These are phyloP conservation scores for Metschnikowia baotianmanensis DNA, from an alignment of 805 yeast species.

Conservation along the genomic window DNA sequence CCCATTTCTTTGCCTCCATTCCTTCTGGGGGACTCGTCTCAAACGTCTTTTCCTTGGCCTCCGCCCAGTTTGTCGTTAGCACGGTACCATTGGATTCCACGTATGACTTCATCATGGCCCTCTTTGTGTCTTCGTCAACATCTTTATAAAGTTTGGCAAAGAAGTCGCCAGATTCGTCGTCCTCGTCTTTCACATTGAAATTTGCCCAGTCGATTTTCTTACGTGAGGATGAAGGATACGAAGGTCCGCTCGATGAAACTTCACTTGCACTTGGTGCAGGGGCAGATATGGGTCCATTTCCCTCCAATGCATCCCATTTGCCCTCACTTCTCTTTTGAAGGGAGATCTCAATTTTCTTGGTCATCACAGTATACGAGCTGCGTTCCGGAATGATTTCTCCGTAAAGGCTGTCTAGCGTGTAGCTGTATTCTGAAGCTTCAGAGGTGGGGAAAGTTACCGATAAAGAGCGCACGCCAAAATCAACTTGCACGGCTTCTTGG, in stretches of 20 bases:
- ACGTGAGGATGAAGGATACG: slow-evolving; percentile 65
- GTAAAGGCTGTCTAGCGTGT: slow-evolving; percentile 51
- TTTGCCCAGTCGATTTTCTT: slow-evolving; percentile 68
- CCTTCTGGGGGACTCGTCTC: slow-evolving; percentile 77
- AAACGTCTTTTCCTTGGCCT: slow-evolving; percentile 64
- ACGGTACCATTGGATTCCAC: slow-evolving; percentile 94
- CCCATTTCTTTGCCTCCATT: slow-evolving; percentile 58
- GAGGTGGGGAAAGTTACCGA: slow-evolving; percentile 47
- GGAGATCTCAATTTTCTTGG: slow-evolving; percentile 74
- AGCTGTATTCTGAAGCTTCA: slow-evolving; percentile 55
- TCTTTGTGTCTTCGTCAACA: slow-evolving; percentile 81
- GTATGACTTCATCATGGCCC: slow-evolving; percentile 97
- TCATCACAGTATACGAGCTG: slow-evolving; percentile 51
- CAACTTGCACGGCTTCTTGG: slow-evolving; percentile 42
- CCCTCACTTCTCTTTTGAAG: slow-evolving; percentile 44
- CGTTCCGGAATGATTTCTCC: slow-evolving; percentile 47
- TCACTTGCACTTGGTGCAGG: slow-evolving; percentile 2
- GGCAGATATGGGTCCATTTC: slow-evolving; percentile 17
- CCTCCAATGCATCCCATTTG: slow-evolving; percentile 59
- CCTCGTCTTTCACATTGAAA: slow-evolving; percentile 44
- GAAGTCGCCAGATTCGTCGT: slow-evolving; percentile 51
- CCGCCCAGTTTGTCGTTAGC: slow-evolving; percentile 89
- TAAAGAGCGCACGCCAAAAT: slow-evolving; percentile 36
- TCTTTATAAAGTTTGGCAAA: slow-evolving; percentile 70
- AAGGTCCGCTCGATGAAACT: slow-evolving; percentile 10